Percentiles rank a stretch among this genome's conserved stretches.
phyloP scores from a whole-genome alignment of 163 green algal species.

The Trebouxiophyceae sp. region DNA sequence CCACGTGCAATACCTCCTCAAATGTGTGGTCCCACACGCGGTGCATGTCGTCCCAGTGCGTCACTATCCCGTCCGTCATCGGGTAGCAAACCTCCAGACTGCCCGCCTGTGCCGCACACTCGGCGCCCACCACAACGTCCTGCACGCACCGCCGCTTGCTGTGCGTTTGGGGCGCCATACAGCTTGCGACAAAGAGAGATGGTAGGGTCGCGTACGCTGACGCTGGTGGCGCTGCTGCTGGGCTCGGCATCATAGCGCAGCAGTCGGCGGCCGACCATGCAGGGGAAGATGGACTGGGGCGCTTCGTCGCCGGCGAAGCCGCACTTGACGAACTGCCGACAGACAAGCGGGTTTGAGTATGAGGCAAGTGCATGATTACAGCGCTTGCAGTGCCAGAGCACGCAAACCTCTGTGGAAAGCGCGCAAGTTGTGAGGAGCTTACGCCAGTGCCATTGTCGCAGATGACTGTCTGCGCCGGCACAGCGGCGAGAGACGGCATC shows the following conservation, averaged over 20 bases:
- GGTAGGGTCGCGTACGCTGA: not conserved
- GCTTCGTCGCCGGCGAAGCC: conserved; percentile 61
- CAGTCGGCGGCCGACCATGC: conserved; percentile 48
- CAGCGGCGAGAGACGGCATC: too few relatives aligned
- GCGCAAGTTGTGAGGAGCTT: not conserved
- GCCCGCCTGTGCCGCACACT: conserved; percentile 34
- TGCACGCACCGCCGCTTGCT: conserved; percentile 10
- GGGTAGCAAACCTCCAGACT: conserved; percentile 63
- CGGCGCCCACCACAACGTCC: conserved; percentile 45
- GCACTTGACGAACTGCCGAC: conserved; percentile 52
- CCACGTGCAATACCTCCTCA: conserved; percentile 34
- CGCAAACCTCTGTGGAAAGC: not conserved
- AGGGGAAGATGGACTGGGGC: conserved; percentile 48
- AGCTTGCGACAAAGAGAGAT: not conserved
- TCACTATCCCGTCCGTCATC: conserved; percentile 58
- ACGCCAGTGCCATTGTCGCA: conserved; percentile 30
- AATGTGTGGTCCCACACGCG: conserved; percentile 62
- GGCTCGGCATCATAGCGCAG: conserved; percentile 1
- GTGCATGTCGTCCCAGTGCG: conserved; percentile 56
- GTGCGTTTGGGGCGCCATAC: not conserved
- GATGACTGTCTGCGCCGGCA: too few relatives aligned
- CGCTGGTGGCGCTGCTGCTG: not conserved
- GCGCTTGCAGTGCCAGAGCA: not conserved
- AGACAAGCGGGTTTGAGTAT: too few relatives aligned
- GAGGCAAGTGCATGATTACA: too few relatives aligned